Evolutionary conservation across 2,329 filamentous ascomycete genomes (phyloP), one percentile per base, ranked within the genome.

Genomic region (Monilinia fructigena): DNA sequence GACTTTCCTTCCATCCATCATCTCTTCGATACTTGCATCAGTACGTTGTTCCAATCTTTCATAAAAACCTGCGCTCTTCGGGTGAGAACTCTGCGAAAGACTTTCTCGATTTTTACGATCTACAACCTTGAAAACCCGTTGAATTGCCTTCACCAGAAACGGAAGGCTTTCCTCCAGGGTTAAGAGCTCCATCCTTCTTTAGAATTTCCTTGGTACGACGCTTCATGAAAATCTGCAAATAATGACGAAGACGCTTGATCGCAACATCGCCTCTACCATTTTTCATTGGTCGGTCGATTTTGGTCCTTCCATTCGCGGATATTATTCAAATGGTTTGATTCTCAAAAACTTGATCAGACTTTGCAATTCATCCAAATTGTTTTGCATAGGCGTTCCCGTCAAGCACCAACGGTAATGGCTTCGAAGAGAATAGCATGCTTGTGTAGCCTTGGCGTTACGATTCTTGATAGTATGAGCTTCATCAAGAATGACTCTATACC

Each of bases 401-500:
- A 99, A 80, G 75, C 95, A 98, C 95, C 95, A 99, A 68, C 95
- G 85, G 74, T 97, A 98, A 76, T 95, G 90, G 26, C 92, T 89
- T 40, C 89, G 83, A 42, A 99, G 79, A 1, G 91, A 91, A 75
- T 89, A 99, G 71, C 91, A 95, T 1, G 95, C 93, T 76, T 97
- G 93, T 1, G 94, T 97, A 52, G 92, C 89, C 79, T 99, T 99
- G 28, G 95, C 93, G 72, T 96, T 97, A 70, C 94, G 89, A 76
- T 99, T 99, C 80, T 99, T 99, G 84, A 99, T 97, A 1, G 91
- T 96, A 77, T 99, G 95, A 1, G 95, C 95, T 80, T 99, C 95
- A 70, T 99, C 95, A 2, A 99, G 84, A 70, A 99, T 94, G 68
- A 97, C 86, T 62, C 95, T 90, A 80, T 95, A 98, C 95, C 95